These are phyloP conservation scores for Dalbergia cochinchinensis DNA, from an alignment of 306 rosid species.

Conservation along the genomic window DNA sequence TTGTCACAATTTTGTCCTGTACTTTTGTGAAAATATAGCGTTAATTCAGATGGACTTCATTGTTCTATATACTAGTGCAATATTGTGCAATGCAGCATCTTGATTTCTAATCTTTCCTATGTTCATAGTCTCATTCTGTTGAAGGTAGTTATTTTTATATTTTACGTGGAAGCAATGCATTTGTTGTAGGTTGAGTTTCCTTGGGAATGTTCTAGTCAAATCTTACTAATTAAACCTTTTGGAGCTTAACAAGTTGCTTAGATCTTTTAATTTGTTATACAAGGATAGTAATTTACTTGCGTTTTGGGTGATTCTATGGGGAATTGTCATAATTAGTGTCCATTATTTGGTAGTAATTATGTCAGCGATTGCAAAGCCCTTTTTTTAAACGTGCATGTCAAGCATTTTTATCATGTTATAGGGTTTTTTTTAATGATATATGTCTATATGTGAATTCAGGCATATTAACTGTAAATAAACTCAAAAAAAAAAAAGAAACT, in stretches of 20 bases:
- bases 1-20: slow-evolving; percentile 54
- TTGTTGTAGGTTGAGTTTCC: slow-evolving; percentile 22
- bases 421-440: too few relatives aligned
- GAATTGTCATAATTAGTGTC: too few relatives aligned
- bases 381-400: too few relatives aligned
- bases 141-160: background rate
- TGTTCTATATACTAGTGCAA: slow-evolving; percentile 35
- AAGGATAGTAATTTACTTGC: background rate
- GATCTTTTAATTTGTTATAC: background rate
- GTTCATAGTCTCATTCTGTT: background rate
- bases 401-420: too few relatives aligned
- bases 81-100: slow-evolving; percentile 26
- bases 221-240: background rate
- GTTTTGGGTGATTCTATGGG: too few relatives aligned
- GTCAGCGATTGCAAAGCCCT: too few relatives aligned
- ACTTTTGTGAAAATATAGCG: slow-evolving; percentile 40
- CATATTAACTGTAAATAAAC: too few relatives aligned
- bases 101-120: background rate
- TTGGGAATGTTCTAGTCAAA: background rate
- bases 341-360: too few relatives aligned
- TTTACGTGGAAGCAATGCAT: background rate
- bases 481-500: too few relatives aligned
- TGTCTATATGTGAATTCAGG: too few relatives aligned
- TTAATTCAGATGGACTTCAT: slow-evolving; percentile 37
- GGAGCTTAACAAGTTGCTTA: background rate